phyloP scores from a whole-genome alignment of 1,284 basidiomycete genomes.

The Apiotrichum gamsii region DNA sequence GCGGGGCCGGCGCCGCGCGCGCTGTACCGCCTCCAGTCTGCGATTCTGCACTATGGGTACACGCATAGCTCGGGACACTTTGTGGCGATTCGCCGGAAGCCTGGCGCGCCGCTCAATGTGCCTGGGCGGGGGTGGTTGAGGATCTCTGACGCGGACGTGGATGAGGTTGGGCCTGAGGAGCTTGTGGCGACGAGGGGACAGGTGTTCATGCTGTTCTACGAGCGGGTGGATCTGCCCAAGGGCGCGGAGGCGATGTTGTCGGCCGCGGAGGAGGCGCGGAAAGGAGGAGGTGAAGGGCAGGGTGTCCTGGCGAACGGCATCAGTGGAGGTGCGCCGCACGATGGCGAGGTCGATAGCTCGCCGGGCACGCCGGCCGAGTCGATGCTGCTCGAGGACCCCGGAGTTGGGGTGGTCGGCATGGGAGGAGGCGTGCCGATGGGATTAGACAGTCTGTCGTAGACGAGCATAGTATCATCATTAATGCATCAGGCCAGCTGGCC shows the following conservation, averaged over 20 bases:
- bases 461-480: too few relatives aligned
- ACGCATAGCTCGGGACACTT: conserved; percentile 86
- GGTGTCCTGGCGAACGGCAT: too few relatives aligned
- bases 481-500: too few relatives aligned
- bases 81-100: conserved; percentile 77
- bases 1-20: conserved; percentile 43
- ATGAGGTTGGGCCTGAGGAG: conserved; percentile 66
- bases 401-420: too few relatives aligned
- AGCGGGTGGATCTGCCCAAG: conserved; percentile 53
- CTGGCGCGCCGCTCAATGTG: conserved; percentile 45
- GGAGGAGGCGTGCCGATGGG: too few relatives aligned
- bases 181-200: conserved; percentile 55
- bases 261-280: neutral
- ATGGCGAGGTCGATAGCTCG: too few relatives aligned
- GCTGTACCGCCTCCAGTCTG: conserved; percentile 70
- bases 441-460: too few relatives aligned
- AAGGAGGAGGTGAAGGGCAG: neutral
- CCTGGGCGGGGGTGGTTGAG: conserved; percentile 60
- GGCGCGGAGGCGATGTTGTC: neutral
- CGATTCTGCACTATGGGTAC: conserved; percentile 79
- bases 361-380: too few relatives aligned
- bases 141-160: conserved; percentile 75
- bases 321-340: too few relatives aligned
- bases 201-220: conserved; percentile 88
- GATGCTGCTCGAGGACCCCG: too few relatives aligned